phyloP scores from a whole-genome alignment of 139 green algal genomes.

The Coelastrella sp. region DNA sequence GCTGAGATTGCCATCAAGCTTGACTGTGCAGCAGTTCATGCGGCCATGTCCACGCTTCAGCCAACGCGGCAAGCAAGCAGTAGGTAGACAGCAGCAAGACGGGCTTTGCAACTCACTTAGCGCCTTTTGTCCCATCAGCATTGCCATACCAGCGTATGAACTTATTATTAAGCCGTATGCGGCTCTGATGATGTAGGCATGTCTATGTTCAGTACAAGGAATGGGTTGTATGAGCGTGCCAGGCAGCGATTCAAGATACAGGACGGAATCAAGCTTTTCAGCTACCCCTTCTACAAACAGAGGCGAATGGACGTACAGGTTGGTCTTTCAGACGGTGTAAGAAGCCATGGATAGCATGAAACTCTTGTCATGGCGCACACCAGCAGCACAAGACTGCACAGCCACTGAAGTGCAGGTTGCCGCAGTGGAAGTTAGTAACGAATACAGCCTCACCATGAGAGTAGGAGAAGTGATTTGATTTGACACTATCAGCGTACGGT shows the following conservation, averaged over 20 bases:
- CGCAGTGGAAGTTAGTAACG: neutral
- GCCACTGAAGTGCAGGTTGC: neutral
- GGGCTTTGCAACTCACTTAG: no score
- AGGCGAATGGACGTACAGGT: slow-evolving; percentile 66
- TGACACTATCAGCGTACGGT: no score
- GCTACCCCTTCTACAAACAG: slow-evolving; percentile 86
- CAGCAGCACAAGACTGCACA: neutral
- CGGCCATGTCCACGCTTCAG: no score
- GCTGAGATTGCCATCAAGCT: no score
- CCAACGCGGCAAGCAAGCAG: neutral
- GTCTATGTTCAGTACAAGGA: slow-evolving; percentile 89
- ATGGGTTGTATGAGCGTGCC: slow-evolving; percentile 90
- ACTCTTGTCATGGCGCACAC: slow-evolving; percentile 27
- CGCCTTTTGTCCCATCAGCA: neutral
- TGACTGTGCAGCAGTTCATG: no score
- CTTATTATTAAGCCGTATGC: neutral
- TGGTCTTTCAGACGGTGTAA: neutral
- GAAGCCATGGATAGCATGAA: neutral
- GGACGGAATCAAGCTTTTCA: slow-evolving; percentile 92
- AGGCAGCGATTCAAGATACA: slow-evolving; percentile 77
- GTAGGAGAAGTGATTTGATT: no score
- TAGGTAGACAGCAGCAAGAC: neutral
- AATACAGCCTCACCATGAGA: neutral
- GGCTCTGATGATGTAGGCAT: slow-evolving; percentile 71
- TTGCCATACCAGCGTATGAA: neutral